Evolutionary conservation across 2,329 filamentous ascomycete genomes (phyloP).

Genomic region (Hymenotorrendiella dingleyae): DNA sequence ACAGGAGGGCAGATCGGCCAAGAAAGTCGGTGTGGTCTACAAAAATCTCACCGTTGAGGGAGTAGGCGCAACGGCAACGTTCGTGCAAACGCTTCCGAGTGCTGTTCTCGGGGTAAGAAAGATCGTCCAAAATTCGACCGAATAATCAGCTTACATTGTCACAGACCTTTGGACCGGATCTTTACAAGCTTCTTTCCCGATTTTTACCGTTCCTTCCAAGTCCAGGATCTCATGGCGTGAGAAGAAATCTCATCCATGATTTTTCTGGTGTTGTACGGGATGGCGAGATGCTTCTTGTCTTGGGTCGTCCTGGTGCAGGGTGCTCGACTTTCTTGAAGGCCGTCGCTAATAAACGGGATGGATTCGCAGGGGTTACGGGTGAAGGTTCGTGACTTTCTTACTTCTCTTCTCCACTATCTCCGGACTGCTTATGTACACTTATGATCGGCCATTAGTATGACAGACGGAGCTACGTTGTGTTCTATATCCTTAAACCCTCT

Average conservation of each 20-base stretch:
- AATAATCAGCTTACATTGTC: neutral
- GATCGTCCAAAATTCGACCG: neutral
- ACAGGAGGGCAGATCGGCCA: slow-evolving; percentile 59
- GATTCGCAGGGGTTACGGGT: slow-evolving; percentile 61
- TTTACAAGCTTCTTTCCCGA: slow-evolving; percentile 54
- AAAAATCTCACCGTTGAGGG: slow-evolving; percentile 72
- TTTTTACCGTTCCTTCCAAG: slow-evolving; percentile 24
- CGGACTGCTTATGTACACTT: slow-evolving; percentile 49
- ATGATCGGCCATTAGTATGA: no score
- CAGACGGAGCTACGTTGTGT: no score
- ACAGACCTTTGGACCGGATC: slow-evolving; percentile 69
- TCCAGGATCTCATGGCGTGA: slow-evolving; percentile 19
- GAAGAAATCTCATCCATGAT: slow-evolving; percentile 50
- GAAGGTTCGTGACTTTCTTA: slow-evolving; percentile 49
- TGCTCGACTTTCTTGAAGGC: slow-evolving; percentile 74
- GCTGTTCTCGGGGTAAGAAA: slow-evolving; percentile 55
- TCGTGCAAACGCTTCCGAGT: slow-evolving; percentile 67
- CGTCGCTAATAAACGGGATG: slow-evolving; percentile 62
- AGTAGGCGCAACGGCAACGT: slow-evolving; percentile 57
- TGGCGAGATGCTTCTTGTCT: slow-evolving; percentile 67
- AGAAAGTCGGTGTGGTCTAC: slow-evolving; percentile 73
- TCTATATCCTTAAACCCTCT: no score
- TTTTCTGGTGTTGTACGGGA: slow-evolving; percentile 63
- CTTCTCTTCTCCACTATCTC: slow-evolving; percentile 49
- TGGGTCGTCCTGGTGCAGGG: slow-evolving; percentile 68